Base-by-base conservation (phyloP, 2,329 filamentous ascomycete genomes). In the Sarocladiaceae sp. region DNA sequence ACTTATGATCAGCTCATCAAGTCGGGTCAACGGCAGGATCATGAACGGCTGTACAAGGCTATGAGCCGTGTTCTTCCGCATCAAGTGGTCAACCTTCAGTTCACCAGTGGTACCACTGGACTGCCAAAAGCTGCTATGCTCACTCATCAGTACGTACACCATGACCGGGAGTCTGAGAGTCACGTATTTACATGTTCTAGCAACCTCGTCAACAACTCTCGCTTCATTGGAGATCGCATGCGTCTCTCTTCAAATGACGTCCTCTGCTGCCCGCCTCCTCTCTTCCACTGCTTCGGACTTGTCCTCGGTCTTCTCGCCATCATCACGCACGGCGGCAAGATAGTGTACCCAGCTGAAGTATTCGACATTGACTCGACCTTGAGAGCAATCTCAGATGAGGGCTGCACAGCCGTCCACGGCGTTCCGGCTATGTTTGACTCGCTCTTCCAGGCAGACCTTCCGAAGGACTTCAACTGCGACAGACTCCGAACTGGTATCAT, bases 201-300 rank as follows among this genome's bases (percentile, higher is more conserved):
- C 60, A 82, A 80, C 59, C 70, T 82, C 58, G 73, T 83, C 54
- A 87, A 87, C 65, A 87, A 87, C 64, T 77, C 82, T 7, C 79
- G 83, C 26, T 87, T 87, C 69, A 85, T 87, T 48, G 88, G 87
- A 51, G 86, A 90, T 66, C 80, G 87, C 39, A 87, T 91, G 85
- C 76, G 80, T 5, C 75, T 93, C 15, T 83, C 80, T 0, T 70
- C 79, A 2, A 71, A 75, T 42, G 87, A 92, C 62, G 73, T 85
- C 7, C 75, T 94, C 11, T 93, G 88, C 72, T 94, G 89, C 65
- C 88, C 88, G 3, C 88, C 89, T 0, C 89, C 90, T 0, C 76
- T 94, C 3, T 94, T 94, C 74, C 90, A 94, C 72, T 93, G 88
- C 72, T 93, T 93, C 63, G 88, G 88, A 1, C 79, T 93, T 7